Evolutionary conservation across 2,329 filamentous ascomycete species (phyloP).

Genomic region (Phaeophleospora eucalypticola): DNA sequence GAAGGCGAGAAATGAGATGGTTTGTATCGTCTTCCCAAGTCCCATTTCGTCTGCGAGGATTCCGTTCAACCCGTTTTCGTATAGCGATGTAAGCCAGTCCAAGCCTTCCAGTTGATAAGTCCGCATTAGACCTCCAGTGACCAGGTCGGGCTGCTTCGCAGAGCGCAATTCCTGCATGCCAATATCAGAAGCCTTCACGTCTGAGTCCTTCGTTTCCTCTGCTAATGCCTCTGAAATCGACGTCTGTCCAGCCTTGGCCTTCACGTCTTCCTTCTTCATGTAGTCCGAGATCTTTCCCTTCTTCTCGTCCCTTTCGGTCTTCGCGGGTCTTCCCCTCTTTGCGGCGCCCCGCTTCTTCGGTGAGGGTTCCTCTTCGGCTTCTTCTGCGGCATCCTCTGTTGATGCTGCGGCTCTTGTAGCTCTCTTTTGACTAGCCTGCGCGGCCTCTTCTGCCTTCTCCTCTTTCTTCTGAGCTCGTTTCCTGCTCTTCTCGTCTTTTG

Average conservation of each 20-base stretch:
- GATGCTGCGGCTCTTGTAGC: constrained; percentile 38
- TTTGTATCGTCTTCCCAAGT: constrained; percentile 86
- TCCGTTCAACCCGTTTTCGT: constrained; percentile 86
- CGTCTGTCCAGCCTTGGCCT: constrained; percentile 50
- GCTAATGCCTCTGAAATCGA: constrained; percentile 56
- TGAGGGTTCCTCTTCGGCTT: constrained; percentile 14
- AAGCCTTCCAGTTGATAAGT: constrained; percentile 91
- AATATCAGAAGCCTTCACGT: constrained; percentile 56
- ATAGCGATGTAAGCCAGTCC: constrained; percentile 81
- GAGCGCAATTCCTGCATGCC: constrained; percentile 68
- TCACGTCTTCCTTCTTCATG: constrained; percentile 57
- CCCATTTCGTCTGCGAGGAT: constrained; percentile 96
- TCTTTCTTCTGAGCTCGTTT: constrained; percentile 45
- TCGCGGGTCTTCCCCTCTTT: constrained; percentile 34
- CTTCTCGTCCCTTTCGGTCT: constrained; percentile 25
- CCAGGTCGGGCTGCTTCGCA: constrained; percentile 77
- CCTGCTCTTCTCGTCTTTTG: constrained; percentile 42
- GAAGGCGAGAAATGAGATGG: constrained; percentile 81
- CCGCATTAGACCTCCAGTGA: constrained; percentile 85
- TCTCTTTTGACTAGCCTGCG: constrained; percentile 44
- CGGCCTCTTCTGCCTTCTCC: constrained; percentile 44
- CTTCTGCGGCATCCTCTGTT: constrained; percentile 23
- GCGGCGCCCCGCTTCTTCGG: constrained; percentile 22
- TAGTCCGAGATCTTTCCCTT: constrained; percentile 54
- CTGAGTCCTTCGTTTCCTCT: constrained; percentile 55